Evolutionary conservation across 805 yeast genomes (phyloP).

Genomic region (Blastobotrys muscicola): DNA sequence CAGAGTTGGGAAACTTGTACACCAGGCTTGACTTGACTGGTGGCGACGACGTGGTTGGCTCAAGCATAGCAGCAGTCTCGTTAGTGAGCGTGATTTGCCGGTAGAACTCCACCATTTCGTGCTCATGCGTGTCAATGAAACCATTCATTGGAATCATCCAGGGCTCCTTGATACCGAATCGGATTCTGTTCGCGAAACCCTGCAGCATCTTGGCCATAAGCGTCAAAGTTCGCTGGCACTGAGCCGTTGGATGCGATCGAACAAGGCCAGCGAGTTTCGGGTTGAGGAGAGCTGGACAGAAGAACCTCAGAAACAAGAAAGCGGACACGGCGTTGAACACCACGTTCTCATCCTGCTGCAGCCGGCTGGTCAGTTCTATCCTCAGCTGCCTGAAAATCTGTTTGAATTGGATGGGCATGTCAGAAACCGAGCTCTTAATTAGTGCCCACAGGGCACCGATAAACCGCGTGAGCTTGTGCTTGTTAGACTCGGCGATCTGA

Average conservation of each 20-base stretch:
- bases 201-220: slow-evolving; percentile 66
- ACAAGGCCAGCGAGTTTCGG: slow-evolving; percentile 78
- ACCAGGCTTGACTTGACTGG: slow-evolving; percentile 11
- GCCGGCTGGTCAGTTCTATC: slow-evolving; percentile 10
- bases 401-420: slow-evolving; percentile 61
- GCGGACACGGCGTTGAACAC: slow-evolving; percentile 73
- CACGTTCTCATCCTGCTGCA: slow-evolving; percentile 10
- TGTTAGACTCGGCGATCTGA: slow-evolving; percentile 38
- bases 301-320: slow-evolving; percentile 70
- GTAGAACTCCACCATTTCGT: slow-evolving; percentile 57
- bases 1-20: not conserved
- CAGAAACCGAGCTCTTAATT: slow-evolving; percentile 59
- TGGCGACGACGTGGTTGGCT: no score
- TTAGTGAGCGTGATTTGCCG: slow-evolving; percentile 46
- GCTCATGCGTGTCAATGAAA: slow-evolving; percentile 50
- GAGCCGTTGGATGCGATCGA: slow-evolving; percentile 59
- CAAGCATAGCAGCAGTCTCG: slow-evolving; percentile 8
- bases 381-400: slow-evolving; percentile 54
- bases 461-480: slow-evolving; percentile 39
- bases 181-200: slow-evolving; percentile 67
- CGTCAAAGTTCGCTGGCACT: slow-evolving; percentile 68
- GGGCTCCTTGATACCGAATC: slow-evolving; percentile 77
- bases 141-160: slow-evolving; percentile 61
- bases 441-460: slow-evolving; percentile 54
- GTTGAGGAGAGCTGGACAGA: slow-evolving; percentile 86